phyloP scores from a whole-genome alignment of 176 grass and related monocot species.

The Otatea glauca region DNA sequence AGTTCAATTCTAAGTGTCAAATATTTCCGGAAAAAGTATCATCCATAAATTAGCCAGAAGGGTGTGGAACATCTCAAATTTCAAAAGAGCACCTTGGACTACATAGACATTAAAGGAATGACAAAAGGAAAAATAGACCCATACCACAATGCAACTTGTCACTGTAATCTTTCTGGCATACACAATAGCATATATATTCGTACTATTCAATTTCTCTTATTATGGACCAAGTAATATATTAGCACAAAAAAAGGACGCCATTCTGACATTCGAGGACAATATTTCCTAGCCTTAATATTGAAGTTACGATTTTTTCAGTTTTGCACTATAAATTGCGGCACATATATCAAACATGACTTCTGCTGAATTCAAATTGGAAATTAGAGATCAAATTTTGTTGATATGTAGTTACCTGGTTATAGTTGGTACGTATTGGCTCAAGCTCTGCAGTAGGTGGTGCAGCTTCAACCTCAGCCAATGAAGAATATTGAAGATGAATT shows the following conservation, averaged over 20 bases:
- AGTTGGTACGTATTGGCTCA: slow-evolving; percentile 84
- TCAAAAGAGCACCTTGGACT: neutral
- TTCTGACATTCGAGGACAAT: neutral
- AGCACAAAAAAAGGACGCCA: neutral
- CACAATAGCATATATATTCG: neutral
- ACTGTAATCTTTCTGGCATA: neutral
- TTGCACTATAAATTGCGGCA: neutral
- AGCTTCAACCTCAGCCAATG: slow-evolving; percentile 92
- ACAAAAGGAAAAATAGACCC: neutral
- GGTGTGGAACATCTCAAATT: neutral
- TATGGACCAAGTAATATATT: neutral
- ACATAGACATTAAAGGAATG: neutral
- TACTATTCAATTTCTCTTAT: slow-evolving; percentile 2
- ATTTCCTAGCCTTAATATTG: slow-evolving; percentile 1
- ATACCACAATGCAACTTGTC: no score
- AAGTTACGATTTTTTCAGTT: neutral
- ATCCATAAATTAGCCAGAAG: neutral
- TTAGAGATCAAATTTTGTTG: neutral
- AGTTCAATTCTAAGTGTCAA: neutral
- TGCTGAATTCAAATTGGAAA: slow-evolving; percentile 16
- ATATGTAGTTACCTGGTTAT: slow-evolving; percentile 68
- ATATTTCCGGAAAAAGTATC: neutral
- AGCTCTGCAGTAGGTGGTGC: slow-evolving; percentile 96
- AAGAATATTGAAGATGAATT: slow-evolving; percentile 85
- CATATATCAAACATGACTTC: slow-evolving; percentile 15